Base-by-base conservation (phyloP, 2,329 filamentous ascomycete species). In the Pezicula carpinea region DNA sequence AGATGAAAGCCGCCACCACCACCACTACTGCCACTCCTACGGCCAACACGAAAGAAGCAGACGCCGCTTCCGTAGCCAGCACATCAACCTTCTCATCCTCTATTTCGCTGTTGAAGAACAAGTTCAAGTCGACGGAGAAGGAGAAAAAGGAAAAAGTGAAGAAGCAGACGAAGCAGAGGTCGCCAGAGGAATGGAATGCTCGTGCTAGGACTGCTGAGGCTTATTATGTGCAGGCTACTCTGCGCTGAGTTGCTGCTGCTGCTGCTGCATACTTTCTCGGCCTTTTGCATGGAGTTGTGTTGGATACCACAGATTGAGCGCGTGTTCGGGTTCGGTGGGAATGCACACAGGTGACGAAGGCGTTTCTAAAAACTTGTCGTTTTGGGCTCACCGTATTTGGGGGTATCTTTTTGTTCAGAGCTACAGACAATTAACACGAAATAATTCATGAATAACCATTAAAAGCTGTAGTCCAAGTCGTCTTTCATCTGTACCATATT, bases 401-500 rank as follows among this genome's bases (percentile, higher is more conserved):
- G 31, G 32, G 23, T 40, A 39, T 44, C 35, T 23, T 15, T 44
- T 46, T 35, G 39, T 42, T 15, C n/a, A 17, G 26, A 19, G 17
- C 14, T 15, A 17, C n/a, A 19, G 22, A 31, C 33, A 29, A n/a
- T 29, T 19, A 26, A 39, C 29, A 23, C 42, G 13, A 34, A 48
- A 44, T 50, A 47, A 46, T 51, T 43, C 33, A 42, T 38, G 56
- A 39, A 32, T 53, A 49, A 55, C 53, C 36, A 35, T 54, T 49
- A 83, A 55, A 84, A 85, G 18, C 77, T 82, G 56, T 84, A 79
- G 54, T 84, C 74, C 38, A 83, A 62, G 56, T 83, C 72, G 44
- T 80, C 69, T 53, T 76, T 82, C 75, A 82, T 79, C 66, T 80
- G 82, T 36, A 85, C 78, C 70, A 84, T 75, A 0, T 78, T 81